phyloP scores from a whole-genome alignment of 164 flowering plant genomes.

The Stephania cephalantha region DNA sequence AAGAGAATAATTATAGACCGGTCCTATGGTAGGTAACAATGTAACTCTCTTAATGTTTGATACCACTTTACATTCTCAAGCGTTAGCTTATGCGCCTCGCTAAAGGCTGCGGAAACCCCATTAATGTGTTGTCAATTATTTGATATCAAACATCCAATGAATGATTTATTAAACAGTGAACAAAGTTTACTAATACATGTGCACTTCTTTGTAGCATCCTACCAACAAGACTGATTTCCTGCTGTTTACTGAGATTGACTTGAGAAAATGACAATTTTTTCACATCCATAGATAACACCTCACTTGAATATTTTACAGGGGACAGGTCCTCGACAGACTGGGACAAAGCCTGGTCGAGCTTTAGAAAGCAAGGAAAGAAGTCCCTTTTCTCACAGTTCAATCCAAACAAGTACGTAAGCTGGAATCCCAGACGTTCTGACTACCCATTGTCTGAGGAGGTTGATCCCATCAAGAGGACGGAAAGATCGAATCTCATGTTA shows the following conservation, averaged over 20 bases:
- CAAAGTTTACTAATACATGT: not conserved
- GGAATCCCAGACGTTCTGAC: slow-evolving; percentile 86
- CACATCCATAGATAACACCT: not conserved
- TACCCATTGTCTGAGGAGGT: slow-evolving; percentile 85
- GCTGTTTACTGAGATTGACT: not conserved
- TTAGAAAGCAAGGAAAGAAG: slow-evolving; percentile 73
- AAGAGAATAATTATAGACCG: not conserved
- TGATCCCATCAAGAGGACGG: slow-evolving; percentile 90
- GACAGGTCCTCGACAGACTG: slow-evolving; percentile 71
- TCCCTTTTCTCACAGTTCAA: slow-evolving; percentile 56
- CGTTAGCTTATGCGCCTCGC: not conserved
- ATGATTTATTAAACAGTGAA: not conserved
- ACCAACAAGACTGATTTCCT: not conserved
- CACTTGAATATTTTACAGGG: slow-evolving; percentile 26
- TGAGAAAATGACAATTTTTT: not conserved
- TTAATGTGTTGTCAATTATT: not conserved
- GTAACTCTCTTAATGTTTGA: not conserved
- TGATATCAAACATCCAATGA: not conserved
- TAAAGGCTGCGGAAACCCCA: not conserved
- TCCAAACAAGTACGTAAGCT: slow-evolving; percentile 80
- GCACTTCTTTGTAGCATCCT: not conserved
- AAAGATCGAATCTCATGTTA: slow-evolving; percentile 68
- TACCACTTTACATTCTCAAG: not conserved
- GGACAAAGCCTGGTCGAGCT: slow-evolving; percentile 94
- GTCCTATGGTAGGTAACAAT: not conserved